A percentile compares a stretch with the other conserved stretches of the same genome.
phyloP scores from a whole-genome alignment of 1,139 yeast species.

The Candida albicans region DNA sequence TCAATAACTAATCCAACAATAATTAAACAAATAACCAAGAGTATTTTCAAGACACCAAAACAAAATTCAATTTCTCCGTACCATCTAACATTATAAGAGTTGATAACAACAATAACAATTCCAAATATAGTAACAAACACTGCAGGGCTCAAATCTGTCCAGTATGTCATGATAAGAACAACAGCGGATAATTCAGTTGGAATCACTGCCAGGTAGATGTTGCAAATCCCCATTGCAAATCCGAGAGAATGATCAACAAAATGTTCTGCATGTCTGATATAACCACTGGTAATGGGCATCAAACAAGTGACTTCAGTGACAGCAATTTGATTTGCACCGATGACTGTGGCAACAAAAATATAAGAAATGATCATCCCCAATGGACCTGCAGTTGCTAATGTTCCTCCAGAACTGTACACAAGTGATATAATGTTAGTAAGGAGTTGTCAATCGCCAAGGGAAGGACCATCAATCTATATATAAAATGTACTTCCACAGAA shows the following conservation, averaged over 20 bases:
- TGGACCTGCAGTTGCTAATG: conserved; percentile 18
- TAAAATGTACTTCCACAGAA: no score
- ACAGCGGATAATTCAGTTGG: conserved; percentile 27
- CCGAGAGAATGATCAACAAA: conserved; percentile 27
- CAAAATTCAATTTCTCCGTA: conserved; percentile 36
- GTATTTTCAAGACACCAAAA: conserved; percentile 29
- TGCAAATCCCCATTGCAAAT: conserved; percentile 25
- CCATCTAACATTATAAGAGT: conserved; percentile 24
- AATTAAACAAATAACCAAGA: conserved; percentile 27
- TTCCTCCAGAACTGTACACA: conserved; percentile 16
- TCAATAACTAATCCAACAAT: conserved; percentile 26
- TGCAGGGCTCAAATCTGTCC: conserved; percentile 24
- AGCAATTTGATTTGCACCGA: conserved; percentile 22
- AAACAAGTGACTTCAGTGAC: conserved; percentile 28
- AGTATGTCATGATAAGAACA: conserved; percentile 25
- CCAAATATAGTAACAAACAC: conserved; percentile 28
- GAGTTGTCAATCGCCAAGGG: no score
- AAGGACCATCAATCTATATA: no score
- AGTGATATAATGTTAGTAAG: conserved; percentile 1
- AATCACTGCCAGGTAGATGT: conserved; percentile 18
- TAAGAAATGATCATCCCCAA: conserved; percentile 21
- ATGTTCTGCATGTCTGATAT: conserved; percentile 27
- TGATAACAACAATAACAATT: conserved; percentile 22
- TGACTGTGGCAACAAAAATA: conserved; percentile 20
- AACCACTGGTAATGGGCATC: conserved; percentile 29